Evolutionary conservation across 768 basidiomycete species (phyloP).

Genomic region (Termitomyces heimii): DNA sequence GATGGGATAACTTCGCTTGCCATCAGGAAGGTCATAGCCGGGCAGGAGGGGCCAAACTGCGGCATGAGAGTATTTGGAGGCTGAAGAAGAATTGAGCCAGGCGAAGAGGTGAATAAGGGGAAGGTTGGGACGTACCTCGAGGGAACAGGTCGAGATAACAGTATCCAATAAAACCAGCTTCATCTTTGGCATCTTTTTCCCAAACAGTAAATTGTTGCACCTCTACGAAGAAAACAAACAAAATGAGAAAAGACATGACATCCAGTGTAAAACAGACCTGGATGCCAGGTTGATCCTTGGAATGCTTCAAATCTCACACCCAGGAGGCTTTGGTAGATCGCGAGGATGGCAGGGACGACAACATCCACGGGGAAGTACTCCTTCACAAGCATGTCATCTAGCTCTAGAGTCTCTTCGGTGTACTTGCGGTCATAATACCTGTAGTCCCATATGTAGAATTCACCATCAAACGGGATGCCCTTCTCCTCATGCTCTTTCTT

Average conservation of each 20-base stretch:
- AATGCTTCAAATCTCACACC: slow-evolving; percentile 68
- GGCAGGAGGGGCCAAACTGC: slow-evolving; percentile 77
- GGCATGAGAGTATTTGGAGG: slow-evolving; percentile 79
- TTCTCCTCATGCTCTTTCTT: slow-evolving; percentile 61
- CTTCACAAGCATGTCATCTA: slow-evolving; percentile 78
- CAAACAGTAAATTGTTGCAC: slow-evolving; percentile 84
- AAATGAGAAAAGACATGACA: not conserved
- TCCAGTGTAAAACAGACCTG: slow-evolving; percentile 36
- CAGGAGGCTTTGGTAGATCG: slow-evolving; percentile 80
- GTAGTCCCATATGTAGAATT: slow-evolving; percentile 85
- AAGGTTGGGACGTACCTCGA: slow-evolving; percentile 42
- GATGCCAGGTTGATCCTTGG: slow-evolving; percentile 71
- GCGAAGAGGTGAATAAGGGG: not conserved
- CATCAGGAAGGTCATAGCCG: slow-evolving; percentile 53
- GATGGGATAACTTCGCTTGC: slow-evolving; percentile 65
- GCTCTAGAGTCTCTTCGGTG: slow-evolving; percentile 57
- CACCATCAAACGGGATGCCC: slow-evolving; percentile 58
- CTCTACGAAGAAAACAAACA: slow-evolving; percentile 33
- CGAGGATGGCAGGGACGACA: slow-evolving; percentile 77
- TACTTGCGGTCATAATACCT: slow-evolving; percentile 66
- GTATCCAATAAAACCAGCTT: slow-evolving; percentile 72
- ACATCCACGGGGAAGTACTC: slow-evolving; percentile 86
- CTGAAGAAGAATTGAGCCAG: slow-evolving; percentile 25
- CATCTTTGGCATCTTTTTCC: slow-evolving; percentile 70
- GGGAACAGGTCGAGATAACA: slow-evolving; percentile 89